These are phyloP conservation scores for Bathelium albidoporum DNA, from an alignment of 495 filamentous ascomycete genomes.

Conservation along the genomic window DNA sequence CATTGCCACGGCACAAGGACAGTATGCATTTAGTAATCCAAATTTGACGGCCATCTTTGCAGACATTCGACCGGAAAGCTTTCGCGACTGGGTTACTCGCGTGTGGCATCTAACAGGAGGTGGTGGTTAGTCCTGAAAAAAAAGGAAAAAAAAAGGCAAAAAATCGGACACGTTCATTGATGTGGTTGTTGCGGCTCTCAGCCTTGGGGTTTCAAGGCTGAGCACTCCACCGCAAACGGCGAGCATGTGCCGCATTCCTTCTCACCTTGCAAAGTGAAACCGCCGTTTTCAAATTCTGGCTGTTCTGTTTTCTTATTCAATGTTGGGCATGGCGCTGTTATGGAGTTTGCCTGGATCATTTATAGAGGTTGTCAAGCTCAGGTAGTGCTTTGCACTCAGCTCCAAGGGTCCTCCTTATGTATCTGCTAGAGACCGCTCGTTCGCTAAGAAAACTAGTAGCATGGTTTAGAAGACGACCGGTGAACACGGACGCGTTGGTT, in stretches of 20 bases:
- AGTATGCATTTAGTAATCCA: constrained; percentile 37
- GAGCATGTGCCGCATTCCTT: not conserved
- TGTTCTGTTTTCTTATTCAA: not conserved
- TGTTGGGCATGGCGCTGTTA: not conserved
- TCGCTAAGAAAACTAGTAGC: not conserved
- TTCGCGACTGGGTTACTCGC: constrained; percentile 35
- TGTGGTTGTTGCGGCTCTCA: not conserved
- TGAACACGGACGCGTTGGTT: too few species aligned
- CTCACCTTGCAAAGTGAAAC: not conserved
- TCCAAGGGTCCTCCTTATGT: not conserved
- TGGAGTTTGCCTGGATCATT: not conserved
- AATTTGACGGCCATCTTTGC: constrained; percentile 36
- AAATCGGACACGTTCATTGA: not conserved
- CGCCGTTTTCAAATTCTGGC: not conserved
- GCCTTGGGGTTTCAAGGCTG: not conserved
- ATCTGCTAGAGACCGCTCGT: not conserved
- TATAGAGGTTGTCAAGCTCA: not conserved
- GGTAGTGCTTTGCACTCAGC: not conserved
- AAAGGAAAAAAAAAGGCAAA: too few species aligned
- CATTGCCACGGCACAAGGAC: constrained; percentile 39
- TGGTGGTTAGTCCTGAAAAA: not conserved
- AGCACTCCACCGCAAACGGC: not conserved
- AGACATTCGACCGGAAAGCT: constrained; percentile 30
- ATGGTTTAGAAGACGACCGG: not conserved
- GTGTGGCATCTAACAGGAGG: constrained; percentile 15